These are phyloP conservation scores for Kalanchoe fedtschenkoi DNA, from an alignment of 164 flowering plant species.

Conservation along the genomic window DNA sequence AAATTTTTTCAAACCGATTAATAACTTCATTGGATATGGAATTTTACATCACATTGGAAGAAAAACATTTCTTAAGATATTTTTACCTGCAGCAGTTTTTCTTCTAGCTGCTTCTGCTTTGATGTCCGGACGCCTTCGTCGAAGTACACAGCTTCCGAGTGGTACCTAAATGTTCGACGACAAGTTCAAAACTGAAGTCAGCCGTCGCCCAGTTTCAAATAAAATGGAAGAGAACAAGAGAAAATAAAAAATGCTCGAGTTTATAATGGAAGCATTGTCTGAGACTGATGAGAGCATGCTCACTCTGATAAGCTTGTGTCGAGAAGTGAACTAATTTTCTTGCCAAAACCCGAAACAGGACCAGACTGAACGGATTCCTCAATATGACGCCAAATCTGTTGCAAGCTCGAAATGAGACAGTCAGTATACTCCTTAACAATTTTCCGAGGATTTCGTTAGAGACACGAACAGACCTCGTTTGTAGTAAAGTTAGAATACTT, in stretches of 20 bases:
- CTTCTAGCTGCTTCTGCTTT: slow-evolving; percentile 71
- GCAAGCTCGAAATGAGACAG: slow-evolving; percentile 1
- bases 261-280: background rate
- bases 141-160: slow-evolving; percentile 73
- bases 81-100: slow-evolving; percentile 73
- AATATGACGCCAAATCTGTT: slow-evolving; percentile 66
- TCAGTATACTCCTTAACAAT: too few species aligned
- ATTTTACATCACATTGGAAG: too few species aligned
- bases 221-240: background rate
- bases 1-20: too few species aligned
- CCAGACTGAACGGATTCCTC: slow-evolving; percentile 71
- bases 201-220: background rate
- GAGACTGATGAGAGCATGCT: slow-evolving; percentile 13
- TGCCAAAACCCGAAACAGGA: slow-evolving; percentile 67
- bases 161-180: slow-evolving; percentile 45
- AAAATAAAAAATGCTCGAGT: background rate
- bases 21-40: too few species aligned
- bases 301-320: slow-evolving; percentile 61
- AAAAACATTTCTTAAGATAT: background rate
- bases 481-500: slow-evolving; percentile 41
- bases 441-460: too few species aligned
- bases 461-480: slow-evolving; percentile 59
- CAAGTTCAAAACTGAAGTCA: slow-evolving; percentile 7
- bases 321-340: slow-evolving; percentile 60
- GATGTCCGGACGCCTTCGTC: slow-evolving; percentile 81